Evolutionary conservation across 768 basidiomycete species (phyloP).

Genomic region (Pleurotus salmoneostramineus): DNA sequence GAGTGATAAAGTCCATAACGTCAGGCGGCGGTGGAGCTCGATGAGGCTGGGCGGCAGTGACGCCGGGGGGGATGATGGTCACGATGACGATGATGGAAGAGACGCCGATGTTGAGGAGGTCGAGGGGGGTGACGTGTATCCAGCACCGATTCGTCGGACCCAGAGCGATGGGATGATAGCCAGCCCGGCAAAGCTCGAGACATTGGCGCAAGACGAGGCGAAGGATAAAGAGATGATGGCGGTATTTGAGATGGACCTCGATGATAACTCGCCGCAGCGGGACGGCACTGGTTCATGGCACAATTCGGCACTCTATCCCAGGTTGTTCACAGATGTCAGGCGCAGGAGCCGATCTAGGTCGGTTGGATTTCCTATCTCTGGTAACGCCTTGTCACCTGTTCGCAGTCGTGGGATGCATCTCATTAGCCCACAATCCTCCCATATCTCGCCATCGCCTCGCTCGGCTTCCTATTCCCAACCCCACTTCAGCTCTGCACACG

Average conservation of each 20-base stretch:
- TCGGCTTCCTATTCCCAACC: neutral
- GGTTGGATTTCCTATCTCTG: conserved; percentile 16
- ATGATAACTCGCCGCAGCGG: conserved; percentile 15
- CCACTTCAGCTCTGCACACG: neutral
- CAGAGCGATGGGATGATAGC: conserved; percentile 58
- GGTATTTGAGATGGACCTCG: conserved; percentile 43
- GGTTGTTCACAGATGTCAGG: conserved; percentile 16
- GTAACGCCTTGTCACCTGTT: neutral
- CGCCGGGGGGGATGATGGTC: neutral
- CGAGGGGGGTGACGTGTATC: neutral
- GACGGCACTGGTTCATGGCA: conserved; percentile 17
- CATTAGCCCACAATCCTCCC: conserved; percentile 2
- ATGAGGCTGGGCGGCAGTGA: neutral
- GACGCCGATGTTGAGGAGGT: neutral
- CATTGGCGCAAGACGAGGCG: conserved; percentile 29
- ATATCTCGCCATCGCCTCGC: neutral
- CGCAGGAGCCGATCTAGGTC: conserved; percentile 42
- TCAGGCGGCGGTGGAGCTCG: neutral
- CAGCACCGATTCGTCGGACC: conserved; percentile 46
- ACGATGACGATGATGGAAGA: neutral
- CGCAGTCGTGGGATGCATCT: neutral
- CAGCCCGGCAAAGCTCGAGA: conserved; percentile 28
- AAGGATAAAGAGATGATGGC: conserved; percentile 26
- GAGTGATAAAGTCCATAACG: conserved; percentile 4
- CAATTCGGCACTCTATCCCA: conserved; percentile 20